Evolutionary conservation across 148 eudicot species (phyloP), one percentile per base, ranked within the genome.

Genomic region (Camellia lanceoleosa): DNA sequence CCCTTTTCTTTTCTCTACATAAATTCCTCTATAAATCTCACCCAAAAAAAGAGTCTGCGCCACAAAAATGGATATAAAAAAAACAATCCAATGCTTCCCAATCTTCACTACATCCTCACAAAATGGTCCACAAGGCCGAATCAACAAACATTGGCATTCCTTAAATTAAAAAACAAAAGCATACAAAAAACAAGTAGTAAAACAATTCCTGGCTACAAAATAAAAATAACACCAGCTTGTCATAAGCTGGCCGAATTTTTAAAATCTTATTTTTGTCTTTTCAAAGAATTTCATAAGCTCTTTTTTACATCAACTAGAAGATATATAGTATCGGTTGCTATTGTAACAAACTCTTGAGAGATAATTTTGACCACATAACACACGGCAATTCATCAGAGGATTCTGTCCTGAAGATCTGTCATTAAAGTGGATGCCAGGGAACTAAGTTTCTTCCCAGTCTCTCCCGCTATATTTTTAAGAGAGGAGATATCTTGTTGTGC

Each of bases 401-500:
- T 79, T 88, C 95, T 87, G 81, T 96, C 98, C 88, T 96, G 99
- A 76, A 96, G 78, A 87, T 93, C 95, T 3, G 89, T 85, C 77
- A 93, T 78, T 56, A 96, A 73, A 41, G 85, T 84, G 43, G 98
- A 92, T 3, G 97, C 98, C 38, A 93, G 23, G 46, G 95, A 87
- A 85, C 92, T 85, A 13, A 96, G 87, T 85, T 91, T 96, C 87
- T 93, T 96, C 81, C 99, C 98, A 10, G 99, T 92, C 84, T 96
- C 99, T 82, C 99, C 99, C 0, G 99, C 99, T 20, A 96, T 96
- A 73, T 88, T 93, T 89, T 92, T 96, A 75, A 96, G 87, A 15
- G 98, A 93, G 41, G 99, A 92, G 59, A 96, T 72, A 86, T 96
- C 99, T 74, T 96, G 99, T 78, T 92, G 98, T 77, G 99, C 99